Evolutionary conservation across 768 basidiomycete species (phyloP).

Genomic region (Leccinum variicolor): DNA sequence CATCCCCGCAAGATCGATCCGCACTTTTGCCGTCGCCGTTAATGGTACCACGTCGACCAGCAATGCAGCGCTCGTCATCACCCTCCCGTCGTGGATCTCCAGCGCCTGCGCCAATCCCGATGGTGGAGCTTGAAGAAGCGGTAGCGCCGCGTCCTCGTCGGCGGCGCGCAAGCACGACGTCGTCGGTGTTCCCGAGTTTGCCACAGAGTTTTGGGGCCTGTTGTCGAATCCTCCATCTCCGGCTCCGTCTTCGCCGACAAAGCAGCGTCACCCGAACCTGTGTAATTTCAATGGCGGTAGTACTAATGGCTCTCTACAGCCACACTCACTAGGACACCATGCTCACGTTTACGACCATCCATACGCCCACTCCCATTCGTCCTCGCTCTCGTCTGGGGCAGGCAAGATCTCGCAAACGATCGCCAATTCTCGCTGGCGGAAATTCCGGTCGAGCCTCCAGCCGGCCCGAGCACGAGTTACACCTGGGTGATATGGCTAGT

Average conservation of each 20-base stretch:
- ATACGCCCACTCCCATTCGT: conserved; percentile 18
- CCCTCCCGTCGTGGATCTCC: conserved; percentile 19
- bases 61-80: conserved; percentile 16
- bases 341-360: not conserved
- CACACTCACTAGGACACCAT: not conserved
- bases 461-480: conserved; percentile 70
- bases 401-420: conserved; percentile 59
- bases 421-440: conserved; percentile 56
- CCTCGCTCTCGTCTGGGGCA: conserved; percentile 33
- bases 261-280: conserved; percentile 14
- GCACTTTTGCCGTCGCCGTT: conserved; percentile 15
- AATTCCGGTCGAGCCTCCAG: conserved; percentile 56
- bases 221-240: conserved; percentile 25
- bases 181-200: conserved; percentile 59
- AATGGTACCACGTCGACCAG: conserved; percentile 17
- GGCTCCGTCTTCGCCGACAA: conserved; percentile 34
- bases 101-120: not conserved
- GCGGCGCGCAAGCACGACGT: conserved; percentile 43
- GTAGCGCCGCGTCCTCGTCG: conserved; percentile 30
- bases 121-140: not conserved
- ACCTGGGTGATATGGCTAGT: conserved; percentile 71
- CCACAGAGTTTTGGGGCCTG: conserved; percentile 42
- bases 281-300: conserved; percentile 4
- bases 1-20: conserved; percentile 20
- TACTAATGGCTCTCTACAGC: conserved; percentile 1